Evolutionary conservation across 2,329 filamentous ascomycete species (phyloP), one percentile per base, ranked within the genome.

Genomic region (Berkeleyomyces rouxiae): DNA sequence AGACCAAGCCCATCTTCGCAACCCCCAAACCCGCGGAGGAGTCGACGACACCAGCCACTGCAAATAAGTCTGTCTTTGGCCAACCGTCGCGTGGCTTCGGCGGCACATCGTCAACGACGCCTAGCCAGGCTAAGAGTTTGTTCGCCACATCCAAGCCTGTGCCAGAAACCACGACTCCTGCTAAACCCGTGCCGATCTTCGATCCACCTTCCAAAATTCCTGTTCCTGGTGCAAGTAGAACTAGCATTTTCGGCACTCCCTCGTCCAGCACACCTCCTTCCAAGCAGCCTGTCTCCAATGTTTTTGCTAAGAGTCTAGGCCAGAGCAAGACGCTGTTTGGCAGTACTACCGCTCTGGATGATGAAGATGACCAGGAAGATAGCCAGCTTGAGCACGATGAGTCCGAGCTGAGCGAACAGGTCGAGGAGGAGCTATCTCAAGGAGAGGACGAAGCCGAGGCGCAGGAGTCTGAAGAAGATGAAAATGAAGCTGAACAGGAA

Each of bases 211-310:
- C 51, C 51, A 55, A 55, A 55, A 55, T 55, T 55, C 55, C 62
- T 11, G 44, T 23, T 36, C 9, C 59, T 42, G 58, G 46, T 58
- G 58, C 61, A 43, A 62, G 33, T 49, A 60, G 61, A 58, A 43
- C 59, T 10, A 65, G 61, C 36, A 65, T 65, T 16, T 65, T 65
- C 33, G 63, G 36, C 69, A 67, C 40, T 67, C 69, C 62, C 23
- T 57, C 62, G n/a, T 59, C 59, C 4, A 62, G 36, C 58, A 58
- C 47, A 3, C 42, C 57, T n/a, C 40, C 43, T 43, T 47, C 61
- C 10, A 23, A 23, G 23, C 49, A 31, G 31, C 11, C 61, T 49
- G 23, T 40, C 5, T 46, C 37, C 13, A 65, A 65, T 33, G 61
- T 61, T 13, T 65, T 65, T 46, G 58, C 44, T 13, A 58, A 61